Percentiles rank a stretch among this genome's conserved stretches.
These are phyloP conservation scores for Fusarium longipes DNA, from an alignment of 2,329 filamentous ascomycete genomes.

Conservation along the genomic window DNA sequence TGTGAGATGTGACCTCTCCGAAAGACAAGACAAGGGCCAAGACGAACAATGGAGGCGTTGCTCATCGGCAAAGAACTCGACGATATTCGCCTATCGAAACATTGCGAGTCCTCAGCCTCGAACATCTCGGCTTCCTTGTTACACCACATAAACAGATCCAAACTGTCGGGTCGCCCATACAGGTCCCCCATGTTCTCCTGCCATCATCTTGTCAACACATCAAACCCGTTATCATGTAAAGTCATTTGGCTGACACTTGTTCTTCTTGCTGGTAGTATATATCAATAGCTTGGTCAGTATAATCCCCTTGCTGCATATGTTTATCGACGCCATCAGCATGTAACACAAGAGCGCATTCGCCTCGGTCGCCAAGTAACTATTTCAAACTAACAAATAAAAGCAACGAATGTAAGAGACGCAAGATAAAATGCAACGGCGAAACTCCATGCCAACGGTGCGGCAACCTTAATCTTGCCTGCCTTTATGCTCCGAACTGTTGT, in stretches of 20 bases:
- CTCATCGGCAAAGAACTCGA: background rate
- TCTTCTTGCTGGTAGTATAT: slow-evolving; percentile 60
- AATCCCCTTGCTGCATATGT: background rate
- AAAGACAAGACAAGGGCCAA: background rate
- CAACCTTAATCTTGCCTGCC: slow-evolving; percentile 73
- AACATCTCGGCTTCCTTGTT: slow-evolving; percentile 15
- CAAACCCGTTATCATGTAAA: background rate
- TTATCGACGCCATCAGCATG: background rate
- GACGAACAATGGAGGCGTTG: background rate
- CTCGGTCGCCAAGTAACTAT: background rate
- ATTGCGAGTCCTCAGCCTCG: background rate
- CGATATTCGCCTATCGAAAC: slow-evolving; percentile 21
- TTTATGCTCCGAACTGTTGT: slow-evolving; percentile 75
- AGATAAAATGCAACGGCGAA: slow-evolving; percentile 80
- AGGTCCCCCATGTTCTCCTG: background rate
- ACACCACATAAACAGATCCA: slow-evolving; percentile 22
- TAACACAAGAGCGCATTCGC: background rate
- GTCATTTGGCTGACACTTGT: slow-evolving; percentile 33
- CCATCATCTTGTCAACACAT: background rate
- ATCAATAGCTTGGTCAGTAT: slow-evolving; percentile 68
- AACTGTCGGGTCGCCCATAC: background rate
- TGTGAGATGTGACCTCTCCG: slow-evolving; percentile 4
- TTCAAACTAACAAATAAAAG: slow-evolving; percentile 52
- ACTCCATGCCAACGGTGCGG: slow-evolving; percentile 75
- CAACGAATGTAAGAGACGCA: slow-evolving; percentile 80